phyloP scores from a whole-genome alignment of 202 grass and related monocot genomes.

The Carex sylvatica region DNA sequence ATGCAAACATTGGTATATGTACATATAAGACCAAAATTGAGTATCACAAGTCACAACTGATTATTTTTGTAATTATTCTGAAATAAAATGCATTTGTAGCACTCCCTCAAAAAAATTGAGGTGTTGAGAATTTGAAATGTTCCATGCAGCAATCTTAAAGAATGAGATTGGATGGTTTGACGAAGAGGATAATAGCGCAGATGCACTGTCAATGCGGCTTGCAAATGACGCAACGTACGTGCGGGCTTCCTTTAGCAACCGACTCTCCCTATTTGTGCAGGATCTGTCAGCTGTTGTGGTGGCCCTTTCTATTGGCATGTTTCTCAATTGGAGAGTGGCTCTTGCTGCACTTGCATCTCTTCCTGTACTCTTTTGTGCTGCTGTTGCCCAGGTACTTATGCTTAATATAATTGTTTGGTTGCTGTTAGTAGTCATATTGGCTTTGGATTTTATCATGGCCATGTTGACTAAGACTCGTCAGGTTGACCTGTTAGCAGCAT shows the following conservation, averaged over 20 bases:
- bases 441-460: not conserved
- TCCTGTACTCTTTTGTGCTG: constrained; percentile 76
- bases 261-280: constrained; percentile 91
- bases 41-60: not conserved
- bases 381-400: constrained; percentile 69
- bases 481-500: constrained; percentile 2
- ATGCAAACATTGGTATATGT: not conserved
- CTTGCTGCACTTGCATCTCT: constrained; percentile 81
- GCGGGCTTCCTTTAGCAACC: constrained; percentile 93
- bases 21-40: not conserved
- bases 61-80: not conserved
- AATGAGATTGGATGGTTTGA: constrained; percentile 99
- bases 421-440: not conserved
- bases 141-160: constrained; percentile 66
- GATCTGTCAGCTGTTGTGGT: constrained; percentile 79
- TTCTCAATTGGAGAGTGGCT: constrained; percentile 87
- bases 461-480: not conserved
- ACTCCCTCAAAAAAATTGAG: not conserved
- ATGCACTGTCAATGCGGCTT: constrained; percentile 86
- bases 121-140: constrained; percentile 18
- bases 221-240: constrained; percentile 96
- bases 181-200: constrained; percentile 83
- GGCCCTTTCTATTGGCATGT: constrained; percentile 79
- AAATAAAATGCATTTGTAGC: not conserved
- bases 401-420: not conserved